A percentile compares a stretch with the other conserved stretches of the same genome.
Evolutionary conservation across 805 yeast genomes (phyloP).

Genomic region (Starmerella scarabaei): DNA sequence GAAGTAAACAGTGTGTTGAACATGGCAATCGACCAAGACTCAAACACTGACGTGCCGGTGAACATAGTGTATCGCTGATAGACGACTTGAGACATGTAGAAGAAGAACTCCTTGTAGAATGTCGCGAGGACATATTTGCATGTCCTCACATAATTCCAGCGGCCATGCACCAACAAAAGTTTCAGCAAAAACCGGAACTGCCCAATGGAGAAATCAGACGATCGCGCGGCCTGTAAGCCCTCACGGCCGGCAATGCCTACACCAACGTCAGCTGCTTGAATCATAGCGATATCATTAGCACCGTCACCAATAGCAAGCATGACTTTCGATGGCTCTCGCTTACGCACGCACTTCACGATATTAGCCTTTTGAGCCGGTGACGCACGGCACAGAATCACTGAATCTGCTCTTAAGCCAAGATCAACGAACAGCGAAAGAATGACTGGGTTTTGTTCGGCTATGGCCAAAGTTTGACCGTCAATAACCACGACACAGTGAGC

Average conservation of each 20-base stretch:
- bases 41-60: conserved; percentile 87
- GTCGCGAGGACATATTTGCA: conserved; percentile 86
- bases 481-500: conserved; percentile 93
- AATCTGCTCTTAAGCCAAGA: conserved; percentile 73
- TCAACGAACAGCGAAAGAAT: conserved; percentile 67
- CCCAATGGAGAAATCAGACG: conserved; percentile 89
- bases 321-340: conserved; percentile 52
- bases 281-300: conserved; percentile 98
- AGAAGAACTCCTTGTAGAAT: conserved; percentile 83
- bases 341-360: conserved; percentile 72
- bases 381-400: conserved; percentile 91
- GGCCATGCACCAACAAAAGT: conserved; percentile 80
- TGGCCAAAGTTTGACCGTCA: conserved; percentile 77
- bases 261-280: conserved; percentile 98
- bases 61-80: conserved; percentile 78
- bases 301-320: conserved; percentile 98
- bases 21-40: conserved; percentile 94
- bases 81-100: conserved; percentile 76
- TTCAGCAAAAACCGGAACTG: conserved; percentile 80
- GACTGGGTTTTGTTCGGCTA: conserved; percentile 60
- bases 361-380: conserved; percentile 92
- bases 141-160: conserved; percentile 87
- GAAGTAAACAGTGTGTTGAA: conserved; percentile 93
- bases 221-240: conserved; percentile 94
- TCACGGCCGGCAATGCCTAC: conserved; percentile 99